Evolutionary conservation across 257 asterid species (phyloP).

Genomic region (Voacanga thouarsii): DNA sequence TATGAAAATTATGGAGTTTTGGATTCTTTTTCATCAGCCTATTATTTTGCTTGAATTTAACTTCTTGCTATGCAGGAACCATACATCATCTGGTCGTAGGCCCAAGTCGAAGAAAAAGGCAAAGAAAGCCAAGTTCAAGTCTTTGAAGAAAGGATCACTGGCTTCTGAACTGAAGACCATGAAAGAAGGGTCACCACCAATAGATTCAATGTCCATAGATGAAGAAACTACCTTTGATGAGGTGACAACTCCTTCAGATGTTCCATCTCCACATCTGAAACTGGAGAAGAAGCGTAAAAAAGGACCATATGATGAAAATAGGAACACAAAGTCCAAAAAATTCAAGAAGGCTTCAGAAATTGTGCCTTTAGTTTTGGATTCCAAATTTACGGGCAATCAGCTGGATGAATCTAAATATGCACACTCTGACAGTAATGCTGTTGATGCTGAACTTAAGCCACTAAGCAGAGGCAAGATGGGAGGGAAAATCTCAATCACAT

Average conservation of each 20-base stretch:
- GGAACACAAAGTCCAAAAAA: constrained; percentile 55
- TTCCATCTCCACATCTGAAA: constrained; percentile 54
- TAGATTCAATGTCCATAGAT: constrained; percentile 59
- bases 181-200: constrained; percentile 58
- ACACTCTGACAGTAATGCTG: constrained; percentile 39
- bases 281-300: constrained; percentile 61
- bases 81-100: constrained; percentile 38
- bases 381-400: constrained; percentile 46
- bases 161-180: constrained; percentile 50
- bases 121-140: constrained; percentile 87
- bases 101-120: constrained; percentile 78
- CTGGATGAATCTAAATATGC: constrained; percentile 47
- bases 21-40: not conserved
- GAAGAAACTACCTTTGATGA: constrained; percentile 59
- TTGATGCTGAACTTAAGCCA: constrained; percentile 57
- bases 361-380: constrained; percentile 23
- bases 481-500: constrained; percentile 62
- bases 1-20: too few species aligned
- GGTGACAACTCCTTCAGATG: constrained; percentile 52
- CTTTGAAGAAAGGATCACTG: constrained; percentile 81
- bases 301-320: constrained; percentile 54
- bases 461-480: constrained; percentile 54
- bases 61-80: constrained; percentile 50
- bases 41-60: constrained; percentile 10
- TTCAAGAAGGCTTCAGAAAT: constrained; percentile 50